These are phyloP conservation scores for Berkeleyomyces rouxiae DNA, from an alignment of 2,329 filamentous ascomycete genomes.

Conservation along the genomic window DNA sequence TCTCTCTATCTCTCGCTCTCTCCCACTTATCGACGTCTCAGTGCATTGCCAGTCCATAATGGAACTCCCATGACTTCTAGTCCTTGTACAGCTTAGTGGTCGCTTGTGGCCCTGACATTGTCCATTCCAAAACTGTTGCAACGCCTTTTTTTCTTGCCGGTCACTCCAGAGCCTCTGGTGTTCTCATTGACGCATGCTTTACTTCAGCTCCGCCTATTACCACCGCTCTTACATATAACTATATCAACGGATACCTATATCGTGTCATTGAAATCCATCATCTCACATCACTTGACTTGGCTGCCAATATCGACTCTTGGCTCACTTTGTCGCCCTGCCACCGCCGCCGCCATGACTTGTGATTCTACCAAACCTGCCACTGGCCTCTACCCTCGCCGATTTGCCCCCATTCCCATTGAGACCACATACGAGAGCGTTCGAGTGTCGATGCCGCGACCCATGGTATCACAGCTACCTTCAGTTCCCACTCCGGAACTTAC, in stretches of 20 bases:
- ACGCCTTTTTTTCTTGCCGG: background rate
- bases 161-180: background rate
- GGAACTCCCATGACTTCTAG: background rate
- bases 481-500: conserved; percentile 42
- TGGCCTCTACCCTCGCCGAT: conserved; percentile 34
- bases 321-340: background rate
- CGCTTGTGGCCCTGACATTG: conserved; percentile 5
- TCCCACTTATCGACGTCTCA: background rate
- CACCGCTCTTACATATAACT: too few relatives aligned
- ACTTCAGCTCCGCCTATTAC: background rate
- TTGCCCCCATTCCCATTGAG: conserved; percentile 55
- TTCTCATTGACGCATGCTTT: background rate
- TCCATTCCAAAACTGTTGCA: background rate
- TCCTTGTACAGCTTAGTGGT: background rate
- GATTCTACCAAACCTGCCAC: background rate
- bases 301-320: too few relatives aligned
- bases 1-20: background rate
- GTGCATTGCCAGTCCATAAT: background rate
- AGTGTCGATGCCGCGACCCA: conserved; percentile 16
- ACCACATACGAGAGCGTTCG: conserved; percentile 48
- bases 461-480: conserved; percentile 15
- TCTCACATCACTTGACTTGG: too few relatives aligned
- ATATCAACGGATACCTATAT: too few relatives aligned
- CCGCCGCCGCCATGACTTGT: conserved; percentile 12
- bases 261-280: too few relatives aligned